Percentiles rank a stretch among this genome's conserved stretches.
Conservation (phyloP, 164 flowering plant genomes). For the Amborella trichopoda region DNA sequence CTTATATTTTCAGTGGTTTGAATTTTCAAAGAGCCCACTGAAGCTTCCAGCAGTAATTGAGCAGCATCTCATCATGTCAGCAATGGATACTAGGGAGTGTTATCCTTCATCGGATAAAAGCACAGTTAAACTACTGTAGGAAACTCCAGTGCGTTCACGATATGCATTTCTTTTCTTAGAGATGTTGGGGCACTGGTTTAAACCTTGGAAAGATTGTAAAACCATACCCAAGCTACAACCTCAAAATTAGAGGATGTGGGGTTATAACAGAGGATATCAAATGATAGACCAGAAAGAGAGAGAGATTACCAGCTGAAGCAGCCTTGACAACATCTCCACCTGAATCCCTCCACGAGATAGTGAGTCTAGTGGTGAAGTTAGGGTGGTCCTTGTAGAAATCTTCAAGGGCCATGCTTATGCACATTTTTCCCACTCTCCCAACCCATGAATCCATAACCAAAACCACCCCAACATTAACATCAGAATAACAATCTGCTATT, state of each 20-base stretch:
- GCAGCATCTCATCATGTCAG: background rate
- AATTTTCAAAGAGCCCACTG: background rate
- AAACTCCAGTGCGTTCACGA: background rate
- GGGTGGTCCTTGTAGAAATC: constrained; percentile 4
- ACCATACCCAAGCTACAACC: too few species aligned
- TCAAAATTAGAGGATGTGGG: too few species aligned
- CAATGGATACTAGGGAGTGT: background rate
- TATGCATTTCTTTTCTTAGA: background rate
- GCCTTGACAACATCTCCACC: constrained; percentile 3
- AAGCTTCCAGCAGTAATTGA: background rate
- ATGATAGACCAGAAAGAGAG: background rate
- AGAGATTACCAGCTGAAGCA: constrained; percentile 2
- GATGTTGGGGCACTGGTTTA: background rate
- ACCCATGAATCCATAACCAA: constrained; percentile 4
- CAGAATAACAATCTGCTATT: background rate
- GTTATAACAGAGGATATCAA: too few species aligned
- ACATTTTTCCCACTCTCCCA: constrained; percentile 2
- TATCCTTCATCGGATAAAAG: background rate
- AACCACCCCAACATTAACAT: constrained; percentile 4
- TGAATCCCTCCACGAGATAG: constrained; percentile 2
- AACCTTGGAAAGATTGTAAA: too few species aligned
- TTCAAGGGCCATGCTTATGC: constrained; percentile 5
- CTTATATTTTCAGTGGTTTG: too few species aligned
- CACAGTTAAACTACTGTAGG: background rate
- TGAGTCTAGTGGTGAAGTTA: constrained; percentile 3